These are phyloP conservation scores for Alnus rubra DNA, from an alignment of 306 rosid species.

Conservation along the genomic window DNA sequence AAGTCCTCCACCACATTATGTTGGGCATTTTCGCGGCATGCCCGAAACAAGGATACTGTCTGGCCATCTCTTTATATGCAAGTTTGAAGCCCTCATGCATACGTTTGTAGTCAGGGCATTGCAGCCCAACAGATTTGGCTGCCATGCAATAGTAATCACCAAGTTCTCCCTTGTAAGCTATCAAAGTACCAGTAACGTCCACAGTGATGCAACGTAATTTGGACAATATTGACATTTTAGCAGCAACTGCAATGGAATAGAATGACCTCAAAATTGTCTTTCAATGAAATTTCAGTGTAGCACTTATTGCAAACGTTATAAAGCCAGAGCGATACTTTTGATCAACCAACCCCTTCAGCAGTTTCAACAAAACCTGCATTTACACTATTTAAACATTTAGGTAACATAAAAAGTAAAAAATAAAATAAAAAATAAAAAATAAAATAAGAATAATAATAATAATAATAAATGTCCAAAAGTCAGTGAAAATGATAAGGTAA, in stretches of 20 bases:
- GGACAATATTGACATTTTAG: conserved; percentile 59
- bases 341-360: conserved; percentile 33
- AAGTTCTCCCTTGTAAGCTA: conserved; percentile 96
- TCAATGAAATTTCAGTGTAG: conserved; percentile 17
- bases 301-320: conserved; percentile 9
- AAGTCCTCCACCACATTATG: conserved; percentile 89
- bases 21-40: conserved; percentile 84
- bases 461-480: neutral
- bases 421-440: too few species aligned
- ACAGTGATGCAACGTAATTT: conserved; percentile 79
- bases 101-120: conserved; percentile 91
- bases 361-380: conserved; percentile 37
- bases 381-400: conserved; percentile 16
- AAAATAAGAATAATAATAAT: too few species aligned
- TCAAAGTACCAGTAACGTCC: conserved; percentile 90
- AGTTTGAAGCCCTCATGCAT: conserved; percentile 86
- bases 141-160: conserved; percentile 99
- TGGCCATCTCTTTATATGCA: conserved; percentile 90
- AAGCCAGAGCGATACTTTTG: conserved; percentile 7
- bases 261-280: conserved; percentile 5
- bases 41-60: conserved; percentile 84
- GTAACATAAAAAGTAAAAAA: neutral
- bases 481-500: neutral
- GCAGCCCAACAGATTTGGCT: conserved; percentile 85
- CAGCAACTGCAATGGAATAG: conserved; percentile 11